Conservation (phyloP, 2,329 filamentous ascomycete genomes). For the Dactylonectria estremocensis region DNA sequence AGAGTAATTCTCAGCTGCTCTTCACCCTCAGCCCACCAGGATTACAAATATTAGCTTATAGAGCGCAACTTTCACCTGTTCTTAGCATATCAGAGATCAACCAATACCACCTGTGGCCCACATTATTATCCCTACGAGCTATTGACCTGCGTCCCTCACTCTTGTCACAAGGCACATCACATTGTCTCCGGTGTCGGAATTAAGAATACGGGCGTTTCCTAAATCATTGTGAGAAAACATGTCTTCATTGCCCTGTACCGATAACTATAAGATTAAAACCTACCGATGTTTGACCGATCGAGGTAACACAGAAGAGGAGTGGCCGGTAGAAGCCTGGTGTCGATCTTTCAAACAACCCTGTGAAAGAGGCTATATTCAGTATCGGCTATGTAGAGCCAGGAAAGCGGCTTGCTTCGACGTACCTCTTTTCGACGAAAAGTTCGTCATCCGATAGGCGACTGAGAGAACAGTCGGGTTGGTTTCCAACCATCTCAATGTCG, state of each 20-base stretch:
- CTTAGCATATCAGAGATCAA: no score
- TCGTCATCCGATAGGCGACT: neutral
- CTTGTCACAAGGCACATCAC: no score
- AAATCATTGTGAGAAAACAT: neutral
- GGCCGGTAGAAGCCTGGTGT: conserved; percentile 68
- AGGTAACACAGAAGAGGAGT: conserved; percentile 68
- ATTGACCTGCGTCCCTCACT: no score
- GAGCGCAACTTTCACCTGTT: no score
- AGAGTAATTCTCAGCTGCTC: no score
- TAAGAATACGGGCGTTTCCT: conserved; percentile 59
- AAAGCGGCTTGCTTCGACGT: neutral
- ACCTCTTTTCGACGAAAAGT: neutral
- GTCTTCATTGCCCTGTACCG: no score
- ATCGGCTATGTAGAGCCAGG: neutral
- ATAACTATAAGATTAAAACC: no score
- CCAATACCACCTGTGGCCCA: no score
- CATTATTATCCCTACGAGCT: no score
- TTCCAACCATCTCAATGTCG: neutral
- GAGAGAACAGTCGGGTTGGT: neutral
- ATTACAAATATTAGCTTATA: no score
- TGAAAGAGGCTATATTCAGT: neutral
- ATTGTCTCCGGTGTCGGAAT: conserved; percentile 53
- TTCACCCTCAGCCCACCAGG: no score
- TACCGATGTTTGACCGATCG: conserved; percentile 57
- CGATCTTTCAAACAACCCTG: conserved; percentile 58